phyloP scores from a whole-genome alignment of 495 filamentous ascomycete genomes.

The Neurospora sp. region DNA sequence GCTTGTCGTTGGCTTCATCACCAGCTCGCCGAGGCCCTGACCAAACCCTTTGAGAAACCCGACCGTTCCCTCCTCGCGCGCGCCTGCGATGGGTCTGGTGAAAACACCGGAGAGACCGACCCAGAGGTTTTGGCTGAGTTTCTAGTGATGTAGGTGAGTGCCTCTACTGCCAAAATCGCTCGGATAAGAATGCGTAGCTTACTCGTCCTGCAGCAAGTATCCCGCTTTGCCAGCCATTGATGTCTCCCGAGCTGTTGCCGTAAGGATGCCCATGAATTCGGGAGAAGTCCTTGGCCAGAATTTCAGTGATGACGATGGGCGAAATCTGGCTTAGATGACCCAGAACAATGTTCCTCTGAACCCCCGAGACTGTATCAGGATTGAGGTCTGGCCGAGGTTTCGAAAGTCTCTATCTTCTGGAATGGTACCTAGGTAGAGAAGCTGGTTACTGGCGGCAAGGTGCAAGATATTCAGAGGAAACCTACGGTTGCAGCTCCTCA shows the following conservation, averaged over 20 bases:
- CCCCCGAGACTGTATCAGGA: slow-evolving; percentile 31
- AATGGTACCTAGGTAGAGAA: not conserved
- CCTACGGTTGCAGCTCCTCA: not conserved
- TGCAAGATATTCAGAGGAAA: not conserved
- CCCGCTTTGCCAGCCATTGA: slow-evolving; percentile 54
- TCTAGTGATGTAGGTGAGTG: slow-evolving; percentile 19
- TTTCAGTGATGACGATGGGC: slow-evolving; percentile 54
- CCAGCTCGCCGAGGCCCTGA: slow-evolving; percentile 57
- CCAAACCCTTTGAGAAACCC: slow-evolving; percentile 54
- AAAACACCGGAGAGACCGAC: slow-evolving; percentile 60
- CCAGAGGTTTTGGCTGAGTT: slow-evolving; percentile 52
- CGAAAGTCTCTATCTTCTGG: not conserved
- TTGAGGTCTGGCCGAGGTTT: not conserved
- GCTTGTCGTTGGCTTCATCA: slow-evolving; percentile 52
- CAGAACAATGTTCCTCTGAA: slow-evolving; percentile 47
- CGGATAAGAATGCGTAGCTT: not conserved
- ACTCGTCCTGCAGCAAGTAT: slow-evolving; percentile 42
- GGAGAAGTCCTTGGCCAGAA: slow-evolving; percentile 61
- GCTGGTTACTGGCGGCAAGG: not conserved
- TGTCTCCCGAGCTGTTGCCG: slow-evolving; percentile 33
- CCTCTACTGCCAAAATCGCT: not conserved
- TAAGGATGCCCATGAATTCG: slow-evolving; percentile 64
- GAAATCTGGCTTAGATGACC: slow-evolving; percentile 49
- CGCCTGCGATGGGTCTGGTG: slow-evolving; percentile 49
- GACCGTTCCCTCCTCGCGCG: slow-evolving; percentile 35